Evolutionary conservation across 345 rosid species (phyloP).

Genomic region (Geranium rotundifolium): DNA sequence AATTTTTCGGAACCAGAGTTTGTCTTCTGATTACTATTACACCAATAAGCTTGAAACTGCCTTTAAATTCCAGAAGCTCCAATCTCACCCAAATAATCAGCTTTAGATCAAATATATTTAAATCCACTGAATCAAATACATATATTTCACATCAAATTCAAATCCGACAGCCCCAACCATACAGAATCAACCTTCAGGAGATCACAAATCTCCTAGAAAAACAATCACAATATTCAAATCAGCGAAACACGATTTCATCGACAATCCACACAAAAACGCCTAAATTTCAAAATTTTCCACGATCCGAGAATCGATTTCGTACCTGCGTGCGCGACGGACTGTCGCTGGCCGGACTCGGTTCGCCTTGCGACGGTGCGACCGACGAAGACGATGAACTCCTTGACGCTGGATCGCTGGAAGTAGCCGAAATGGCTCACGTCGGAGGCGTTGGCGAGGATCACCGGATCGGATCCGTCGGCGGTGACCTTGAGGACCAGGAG

Average conservation of each 20-base stretch:
- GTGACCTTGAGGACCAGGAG: constrained; percentile 62
- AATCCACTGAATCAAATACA: too few relatives aligned
- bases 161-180: too few relatives aligned
- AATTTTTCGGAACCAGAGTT: too few relatives aligned
- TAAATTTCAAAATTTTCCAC: too few relatives aligned
- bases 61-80: neutral
- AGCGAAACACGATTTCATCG: too few relatives aligned
- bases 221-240: too few relatives aligned
- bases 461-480: constrained; percentile 59
- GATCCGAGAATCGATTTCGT: neutral
- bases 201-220: too few relatives aligned
- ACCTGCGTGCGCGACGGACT: constrained; percentile 97
- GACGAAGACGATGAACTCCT: constrained; percentile 76
- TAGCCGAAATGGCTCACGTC: constrained; percentile 87
- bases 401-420: constrained; percentile 78
- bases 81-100: neutral
- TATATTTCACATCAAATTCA: too few relatives aligned
- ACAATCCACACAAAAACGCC: too few relatives aligned
- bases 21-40: neutral
- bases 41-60: neutral
- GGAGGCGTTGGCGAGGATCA: constrained; percentile 52
- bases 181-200: too few relatives aligned
- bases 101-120: neutral
- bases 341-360: constrained; percentile 74
- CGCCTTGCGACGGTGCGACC: constrained; percentile 92